These are phyloP conservation scores for Oxytropis ochrocephala DNA, from an alignment of 306 rosid genomes.

Conservation along the genomic window DNA sequence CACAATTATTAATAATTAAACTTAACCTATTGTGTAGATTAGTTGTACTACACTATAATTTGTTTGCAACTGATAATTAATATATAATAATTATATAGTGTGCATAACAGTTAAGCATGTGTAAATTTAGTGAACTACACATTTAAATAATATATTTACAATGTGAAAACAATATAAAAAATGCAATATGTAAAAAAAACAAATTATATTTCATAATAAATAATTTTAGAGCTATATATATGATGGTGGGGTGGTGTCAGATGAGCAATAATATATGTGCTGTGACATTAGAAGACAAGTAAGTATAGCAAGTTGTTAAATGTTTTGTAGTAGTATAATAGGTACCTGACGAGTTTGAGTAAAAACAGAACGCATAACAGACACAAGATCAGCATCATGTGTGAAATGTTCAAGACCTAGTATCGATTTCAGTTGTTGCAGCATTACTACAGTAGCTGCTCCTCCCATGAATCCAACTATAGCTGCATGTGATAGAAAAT, in stretches of 20 bases:
- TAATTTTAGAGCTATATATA: background rate
- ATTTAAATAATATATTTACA: background rate
- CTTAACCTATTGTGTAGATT: no score
- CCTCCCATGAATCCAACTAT: slow-evolving; percentile 98
- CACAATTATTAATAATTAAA: no score
- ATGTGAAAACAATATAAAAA: background rate
- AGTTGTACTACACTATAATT: no score
- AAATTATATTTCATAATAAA: background rate
- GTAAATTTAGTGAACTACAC: background rate
- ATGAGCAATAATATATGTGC: background rate
- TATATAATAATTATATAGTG: background rate
- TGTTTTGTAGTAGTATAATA: background rate
- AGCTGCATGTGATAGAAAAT: slow-evolving; percentile 88
- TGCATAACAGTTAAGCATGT: background rate
- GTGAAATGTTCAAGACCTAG: slow-evolving; percentile 80
- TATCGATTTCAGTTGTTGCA: slow-evolving; percentile 83
- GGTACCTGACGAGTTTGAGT: slow-evolving; percentile 57
- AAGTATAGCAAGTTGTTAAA: background rate
- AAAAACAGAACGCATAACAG: slow-evolving; percentile 80
- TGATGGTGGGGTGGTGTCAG: background rate
- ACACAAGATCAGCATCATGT: slow-evolving; percentile 58
- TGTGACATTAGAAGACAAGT: background rate
- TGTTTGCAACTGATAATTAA: no score
- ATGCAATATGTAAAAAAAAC: background rate
- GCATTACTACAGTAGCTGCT: slow-evolving; percentile 82